phyloP scores from a whole-genome alignment of 208 protist species.

The Trypanosoma melophagium region DNA sequence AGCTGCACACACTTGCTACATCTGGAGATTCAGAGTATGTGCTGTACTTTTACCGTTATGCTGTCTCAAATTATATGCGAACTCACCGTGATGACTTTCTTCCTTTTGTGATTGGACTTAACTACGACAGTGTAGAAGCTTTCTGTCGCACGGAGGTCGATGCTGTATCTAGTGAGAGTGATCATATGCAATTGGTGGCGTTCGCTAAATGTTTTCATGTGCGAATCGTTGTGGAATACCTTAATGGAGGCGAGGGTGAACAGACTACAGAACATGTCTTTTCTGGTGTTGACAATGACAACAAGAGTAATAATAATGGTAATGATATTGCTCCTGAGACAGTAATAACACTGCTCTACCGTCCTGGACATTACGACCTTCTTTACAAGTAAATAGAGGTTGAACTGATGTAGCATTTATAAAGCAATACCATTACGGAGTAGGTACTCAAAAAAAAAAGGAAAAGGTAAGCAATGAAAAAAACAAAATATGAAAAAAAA shows the following conservation, averaged over 20 bases:
- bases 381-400: slow-evolving; percentile 38
- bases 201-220: slow-evolving; percentile 68
- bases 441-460: no score
- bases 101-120: slow-evolving; percentile 71
- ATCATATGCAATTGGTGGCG: slow-evolving; percentile 76
- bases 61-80: slow-evolving; percentile 73
- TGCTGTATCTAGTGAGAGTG: slow-evolving; percentile 72
- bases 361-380: slow-evolving; percentile 83
- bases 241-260: slow-evolving; percentile 47
- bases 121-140: slow-evolving; percentile 50
- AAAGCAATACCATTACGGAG: no score
- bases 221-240: slow-evolving; percentile 46
- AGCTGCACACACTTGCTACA: slow-evolving; percentile 34
- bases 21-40: slow-evolving; percentile 46
- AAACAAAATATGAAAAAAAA: neutral
- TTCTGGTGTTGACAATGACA: neutral
- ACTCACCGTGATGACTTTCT: slow-evolving; percentile 54
- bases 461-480: no score
- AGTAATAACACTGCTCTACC: slow-evolving; percentile 53
- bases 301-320: neutral
- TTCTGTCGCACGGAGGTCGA: slow-evolving; percentile 81
- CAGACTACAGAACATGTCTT: slow-evolving; percentile 33
- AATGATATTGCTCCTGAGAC: neutral
- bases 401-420: neutral
- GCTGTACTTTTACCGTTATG: slow-evolving; percentile 72